Evolutionary conservation across 2,329 filamentous ascomycete species (phyloP), one percentile per base, ranked within the genome.

Genomic region (Colletotrichum caudatum): DNA sequence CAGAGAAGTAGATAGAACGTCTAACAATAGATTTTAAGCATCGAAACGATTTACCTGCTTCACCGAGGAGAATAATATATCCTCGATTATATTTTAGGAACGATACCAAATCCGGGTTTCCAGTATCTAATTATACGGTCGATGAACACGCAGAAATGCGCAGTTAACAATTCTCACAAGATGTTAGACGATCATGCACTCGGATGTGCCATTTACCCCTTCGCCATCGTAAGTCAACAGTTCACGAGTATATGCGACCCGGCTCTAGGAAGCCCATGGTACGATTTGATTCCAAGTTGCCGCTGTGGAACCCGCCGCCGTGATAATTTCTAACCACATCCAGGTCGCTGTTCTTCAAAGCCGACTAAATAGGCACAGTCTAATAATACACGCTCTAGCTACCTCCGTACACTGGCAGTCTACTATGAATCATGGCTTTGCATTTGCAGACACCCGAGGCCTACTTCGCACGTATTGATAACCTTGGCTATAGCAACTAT

Each of bases 41-140:
- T 8, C 1, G 18, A 44, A 44, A 20, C 4, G 5, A 41, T 29
- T 29, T 29, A 29, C 9, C 1, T 20, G 2, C 41, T 44, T 9
- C 41, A 20, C 41, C 7, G 18, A 4, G 18, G 44, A 7, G 44
- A 6, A 5, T 4, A 6, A 5, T 4, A 20, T 46, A n/a, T 46
- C 9, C 20, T 9, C 44, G 44, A 46, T 3, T 0, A n/a, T n/a
- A 4, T n/a, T n/a, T n/a, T n/a, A 2, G 1, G 7, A 8, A n/a
- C n/a, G 20, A 11, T 20, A 11, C 8, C 20, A 9, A n/a, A n/a
- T 20, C 44, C 3, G 9, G 44, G 1, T 46, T 46, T n/a, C 44
- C 8, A 3, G 8, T 14, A 3, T n/a, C 44, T 4, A 29, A 4
- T 29, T 29, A 4, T 9, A n/a, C 20, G 7, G 20, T 14, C 20